These are phyloP conservation scores for Trichodelitschia bisporula DNA, from an alignment of 495 filamentous ascomycete species.

Conservation along the genomic window DNA sequence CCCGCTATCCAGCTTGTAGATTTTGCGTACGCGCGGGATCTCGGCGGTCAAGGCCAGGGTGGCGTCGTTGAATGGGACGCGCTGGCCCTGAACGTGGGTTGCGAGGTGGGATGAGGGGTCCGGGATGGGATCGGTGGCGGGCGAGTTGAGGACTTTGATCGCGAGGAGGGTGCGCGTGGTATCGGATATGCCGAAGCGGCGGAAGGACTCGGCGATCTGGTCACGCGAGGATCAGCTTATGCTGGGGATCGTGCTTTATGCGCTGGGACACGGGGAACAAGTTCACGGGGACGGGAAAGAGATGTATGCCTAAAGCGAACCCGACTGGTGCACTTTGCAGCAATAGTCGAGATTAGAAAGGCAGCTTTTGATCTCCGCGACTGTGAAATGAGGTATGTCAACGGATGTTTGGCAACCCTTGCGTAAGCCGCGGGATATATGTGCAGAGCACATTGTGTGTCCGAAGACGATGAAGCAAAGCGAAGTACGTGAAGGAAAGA, in stretches of 20 bases:
- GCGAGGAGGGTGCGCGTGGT: slow-evolving; percentile 44
- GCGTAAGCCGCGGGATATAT: too few species aligned
- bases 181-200: slow-evolving; percentile 56
- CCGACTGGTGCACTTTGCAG: background rate
- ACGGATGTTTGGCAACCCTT: background rate
- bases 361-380: background rate
- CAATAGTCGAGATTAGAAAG: slow-evolving; percentile 8
- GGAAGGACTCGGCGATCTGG: slow-evolving; percentile 79
- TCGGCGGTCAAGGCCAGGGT: slow-evolving; percentile 32
- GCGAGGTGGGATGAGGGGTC: slow-evolving; percentile 40
- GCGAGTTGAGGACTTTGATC: slow-evolving; percentile 36
- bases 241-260: slow-evolving; percentile 1
- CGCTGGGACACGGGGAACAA: background rate
- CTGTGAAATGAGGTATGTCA: slow-evolving; percentile 1
- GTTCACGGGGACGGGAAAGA: slow-evolving; percentile 2
- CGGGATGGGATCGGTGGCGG: slow-evolving; percentile 21
- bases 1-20: slow-evolving; percentile 47
- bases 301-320: background rate
- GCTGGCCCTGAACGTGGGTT: slow-evolving; percentile 33
- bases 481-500: too few species aligned
- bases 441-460: too few species aligned
- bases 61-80: slow-evolving; percentile 37
- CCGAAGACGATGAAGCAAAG: too few species aligned
- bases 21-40: slow-evolving; percentile 45
- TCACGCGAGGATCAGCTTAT: slow-evolving; percentile 7